A percentile compares a stretch with the other conserved stretches of the same genome.
Evolutionary conservation across 768 basidiomycete species (phyloP).

Genomic region (Pisolithus sp.): DNA sequence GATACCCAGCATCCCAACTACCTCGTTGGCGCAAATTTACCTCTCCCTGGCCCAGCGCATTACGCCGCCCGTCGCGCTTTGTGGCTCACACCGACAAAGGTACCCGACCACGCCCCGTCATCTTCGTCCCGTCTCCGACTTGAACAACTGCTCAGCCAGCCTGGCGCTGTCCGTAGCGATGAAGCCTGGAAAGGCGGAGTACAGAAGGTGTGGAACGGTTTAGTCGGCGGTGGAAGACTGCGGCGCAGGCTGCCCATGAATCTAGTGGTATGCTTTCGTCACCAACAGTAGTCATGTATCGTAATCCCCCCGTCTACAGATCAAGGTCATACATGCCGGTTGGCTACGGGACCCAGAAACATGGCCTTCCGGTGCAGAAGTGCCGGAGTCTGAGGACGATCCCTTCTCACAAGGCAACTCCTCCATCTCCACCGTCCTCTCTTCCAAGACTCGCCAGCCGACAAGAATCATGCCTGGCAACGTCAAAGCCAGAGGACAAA

Average conservation of each 20-base stretch:
- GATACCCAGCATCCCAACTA: background rate
- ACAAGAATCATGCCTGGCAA: background rate
- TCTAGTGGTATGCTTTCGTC: constrained; percentile 46
- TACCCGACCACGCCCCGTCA: constrained; percentile 8
- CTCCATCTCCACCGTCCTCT: background rate
- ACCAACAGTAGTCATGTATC: no score
- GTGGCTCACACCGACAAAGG: constrained; percentile 42
- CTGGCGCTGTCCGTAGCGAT: constrained; percentile 44
- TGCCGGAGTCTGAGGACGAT: constrained; percentile 60
- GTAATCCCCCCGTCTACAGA: constrained; percentile 32
- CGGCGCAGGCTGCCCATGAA: constrained; percentile 56
- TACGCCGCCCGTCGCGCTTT: constrained; percentile 57
- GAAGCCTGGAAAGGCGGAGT: constrained; percentile 52
- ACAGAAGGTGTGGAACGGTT: constrained; percentile 56
- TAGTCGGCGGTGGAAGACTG: constrained; percentile 52
- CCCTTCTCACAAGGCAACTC: background rate
- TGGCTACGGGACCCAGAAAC: constrained; percentile 69
- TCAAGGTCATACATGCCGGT: constrained; percentile 65
- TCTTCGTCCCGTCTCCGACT: constrained; percentile 42
- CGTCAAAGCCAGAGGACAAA: background rate
- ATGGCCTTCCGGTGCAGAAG: constrained; percentile 61
- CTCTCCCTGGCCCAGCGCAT: constrained; percentile 56
- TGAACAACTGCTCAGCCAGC: constrained; percentile 42
- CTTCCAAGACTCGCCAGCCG: constrained; percentile 1
- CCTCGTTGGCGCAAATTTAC: constrained; percentile 28